phyloP scores from a whole-genome alignment of 1,284 basidiomycete genomes.

The Tilletia setariae region DNA sequence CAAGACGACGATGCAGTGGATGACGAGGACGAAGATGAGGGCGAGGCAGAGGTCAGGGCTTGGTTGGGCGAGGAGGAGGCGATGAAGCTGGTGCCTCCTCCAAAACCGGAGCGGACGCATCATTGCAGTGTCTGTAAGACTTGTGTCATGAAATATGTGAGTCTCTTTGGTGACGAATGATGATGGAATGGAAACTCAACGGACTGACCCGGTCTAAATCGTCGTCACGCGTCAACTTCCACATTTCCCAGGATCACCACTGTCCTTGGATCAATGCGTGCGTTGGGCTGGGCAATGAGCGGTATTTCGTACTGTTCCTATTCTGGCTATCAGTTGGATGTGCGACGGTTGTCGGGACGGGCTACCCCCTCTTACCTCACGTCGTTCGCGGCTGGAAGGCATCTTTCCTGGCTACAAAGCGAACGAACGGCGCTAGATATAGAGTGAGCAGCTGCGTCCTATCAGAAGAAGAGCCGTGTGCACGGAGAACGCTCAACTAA shows the following conservation, averaged over 20 bases:
- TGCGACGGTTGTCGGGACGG: constrained; percentile 31
- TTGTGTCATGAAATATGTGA: constrained; percentile 81
- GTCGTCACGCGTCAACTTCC: too few species aligned
- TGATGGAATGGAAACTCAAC: too few species aligned
- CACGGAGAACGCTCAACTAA: too few species aligned
- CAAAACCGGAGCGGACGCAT: constrained; percentile 85
- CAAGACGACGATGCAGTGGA: constrained; percentile 20
- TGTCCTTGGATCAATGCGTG: constrained; percentile 90
- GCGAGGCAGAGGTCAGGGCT: constrained; percentile 39
- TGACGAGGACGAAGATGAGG: constrained; percentile 37
- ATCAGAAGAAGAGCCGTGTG: too few species aligned
- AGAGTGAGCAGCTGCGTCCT: background rate
- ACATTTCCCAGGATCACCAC: constrained; percentile 39
- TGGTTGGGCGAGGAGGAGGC: constrained; percentile 44
- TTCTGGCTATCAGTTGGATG: constrained; percentile 54
- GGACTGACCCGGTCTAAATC: too few species aligned
- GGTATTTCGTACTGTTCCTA: constrained; percentile 95
- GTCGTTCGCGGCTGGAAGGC: constrained; percentile 14
- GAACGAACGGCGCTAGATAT: constrained; percentile 17
- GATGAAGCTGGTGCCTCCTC: constrained; percentile 48
- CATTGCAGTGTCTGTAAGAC: constrained; percentile 90
- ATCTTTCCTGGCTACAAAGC: background rate
- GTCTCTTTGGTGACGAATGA: background rate
- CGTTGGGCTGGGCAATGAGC: constrained; percentile 87
- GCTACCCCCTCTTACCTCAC: constrained; percentile 24